A percentile compares a stretch with the other conserved stretches of the same genome.
These are phyloP conservation scores for Elsinoe perseae DNA, from an alignment of 2,329 filamentous ascomycete species.

Conservation along the genomic window DNA sequence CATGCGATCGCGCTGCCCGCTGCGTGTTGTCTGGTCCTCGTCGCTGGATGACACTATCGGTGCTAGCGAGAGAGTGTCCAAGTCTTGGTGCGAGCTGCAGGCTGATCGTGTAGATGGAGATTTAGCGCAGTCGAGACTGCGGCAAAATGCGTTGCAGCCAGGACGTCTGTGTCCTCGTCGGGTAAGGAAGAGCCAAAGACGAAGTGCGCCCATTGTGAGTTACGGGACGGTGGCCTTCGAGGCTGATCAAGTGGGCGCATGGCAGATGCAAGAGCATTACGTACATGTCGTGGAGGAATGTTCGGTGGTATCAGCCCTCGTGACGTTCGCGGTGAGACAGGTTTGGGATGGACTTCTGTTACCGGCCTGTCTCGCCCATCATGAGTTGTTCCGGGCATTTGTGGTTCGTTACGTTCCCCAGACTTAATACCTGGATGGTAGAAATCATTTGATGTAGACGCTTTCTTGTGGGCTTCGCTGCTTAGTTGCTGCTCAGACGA, in stretches of 20 bases:
- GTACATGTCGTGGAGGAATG: not conserved
- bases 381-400: too few species aligned
- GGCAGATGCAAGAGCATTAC: not conserved
- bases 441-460: too few species aligned
- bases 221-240: not conserved
- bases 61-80: slow-evolving; percentile 3
- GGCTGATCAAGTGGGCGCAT: not conserved
- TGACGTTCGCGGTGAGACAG: too few species aligned
- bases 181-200: not conserved
- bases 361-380: too few species aligned
- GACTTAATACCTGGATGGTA: too few species aligned
- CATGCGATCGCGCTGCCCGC: not conserved
- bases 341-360: too few species aligned
- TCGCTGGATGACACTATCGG: not conserved
- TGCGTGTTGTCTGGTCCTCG: not conserved
- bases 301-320: not conserved
- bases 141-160: not conserved
- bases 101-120: not conserved
- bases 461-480: too few species aligned
- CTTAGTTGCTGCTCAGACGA: too few species aligned
- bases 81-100: not conserved
- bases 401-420: too few species aligned
- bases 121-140: not conserved
- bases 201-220: not conserved
- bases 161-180: not conserved